These are phyloP conservation scores for Viridothelium virens DNA, from an alignment of 495 filamentous ascomycete species.

Conservation along the genomic window DNA sequence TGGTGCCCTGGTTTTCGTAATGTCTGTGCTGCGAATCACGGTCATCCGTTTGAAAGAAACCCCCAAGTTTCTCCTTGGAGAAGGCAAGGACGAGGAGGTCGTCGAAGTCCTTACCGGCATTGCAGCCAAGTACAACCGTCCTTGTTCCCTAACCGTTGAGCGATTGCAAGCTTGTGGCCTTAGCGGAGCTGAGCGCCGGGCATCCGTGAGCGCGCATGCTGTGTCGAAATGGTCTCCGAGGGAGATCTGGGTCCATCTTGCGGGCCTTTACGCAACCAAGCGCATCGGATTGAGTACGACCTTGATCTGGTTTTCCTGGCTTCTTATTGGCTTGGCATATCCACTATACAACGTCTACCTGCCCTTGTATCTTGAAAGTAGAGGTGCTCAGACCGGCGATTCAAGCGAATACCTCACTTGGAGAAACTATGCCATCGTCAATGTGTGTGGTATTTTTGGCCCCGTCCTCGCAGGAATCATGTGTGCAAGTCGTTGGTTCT, in stretches of 20 bases:
- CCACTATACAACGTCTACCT: slow-evolving; percentile 55
- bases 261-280: slow-evolving; percentile 55
- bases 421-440: slow-evolving; percentile 65
- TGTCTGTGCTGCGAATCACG: slow-evolving; percentile 58
- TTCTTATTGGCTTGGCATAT: slow-evolving; percentile 47
- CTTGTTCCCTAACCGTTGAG: slow-evolving; percentile 56
- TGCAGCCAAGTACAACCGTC: slow-evolving; percentile 54
- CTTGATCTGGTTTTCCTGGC: slow-evolving; percentile 63
- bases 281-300: slow-evolving; percentile 53
- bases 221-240: slow-evolving; percentile 38
- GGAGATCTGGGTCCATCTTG: slow-evolving; percentile 50
- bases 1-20: slow-evolving; percentile 57
- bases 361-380: slow-evolving; percentile 20
- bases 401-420: slow-evolving; percentile 38
- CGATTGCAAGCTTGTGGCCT: slow-evolving; percentile 40
- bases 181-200: not conserved
- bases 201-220: slow-evolving; percentile 19
- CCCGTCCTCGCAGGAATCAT: slow-evolving; percentile 59
- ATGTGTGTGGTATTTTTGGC: slow-evolving; percentile 55
- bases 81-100: slow-evolving; percentile 55
- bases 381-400: not conserved
- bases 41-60: slow-evolving; percentile 62
- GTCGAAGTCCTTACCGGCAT: slow-evolving; percentile 54
- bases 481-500: slow-evolving; percentile 48
- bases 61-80: slow-evolving; percentile 61